A percentile compares a stretch with the other conserved stretches of the same genome.
Evolutionary conservation across 1,139 yeast genomes (phyloP).

Genomic region (Debaryomyces sp.): DNA sequence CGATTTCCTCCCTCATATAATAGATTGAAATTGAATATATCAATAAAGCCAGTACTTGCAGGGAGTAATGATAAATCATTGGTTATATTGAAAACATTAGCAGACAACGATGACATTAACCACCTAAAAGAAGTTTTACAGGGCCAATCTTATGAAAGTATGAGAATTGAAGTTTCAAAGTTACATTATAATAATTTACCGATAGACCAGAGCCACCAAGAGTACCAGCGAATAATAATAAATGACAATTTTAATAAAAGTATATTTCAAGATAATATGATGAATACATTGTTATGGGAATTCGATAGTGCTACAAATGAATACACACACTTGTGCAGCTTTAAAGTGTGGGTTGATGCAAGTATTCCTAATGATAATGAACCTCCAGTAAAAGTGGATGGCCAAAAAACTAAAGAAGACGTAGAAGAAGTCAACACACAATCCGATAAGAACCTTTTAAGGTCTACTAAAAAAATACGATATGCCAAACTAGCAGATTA

Average conservation of each 20-base stretch:
- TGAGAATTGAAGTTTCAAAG: constrained; percentile 29
- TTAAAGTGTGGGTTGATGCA: constrained; percentile 36
- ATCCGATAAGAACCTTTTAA: background rate
- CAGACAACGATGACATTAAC: constrained; percentile 14
- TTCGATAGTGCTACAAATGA: constrained; percentile 19
- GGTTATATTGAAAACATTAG: constrained; percentile 30
- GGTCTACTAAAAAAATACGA: background rate
- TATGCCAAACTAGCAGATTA: constrained; percentile 20
- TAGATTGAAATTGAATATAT: constrained; percentile 31
- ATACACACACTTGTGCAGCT: constrained; percentile 27
- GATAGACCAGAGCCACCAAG: constrained; percentile 20
- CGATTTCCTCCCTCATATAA: constrained; percentile 24
- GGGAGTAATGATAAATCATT: constrained; percentile 20
- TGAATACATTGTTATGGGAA: constrained; percentile 37
- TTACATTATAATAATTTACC: constrained; percentile 31
- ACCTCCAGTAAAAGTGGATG: background rate
- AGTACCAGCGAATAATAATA: constrained; percentile 30
- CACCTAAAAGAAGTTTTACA: constrained; percentile 12
- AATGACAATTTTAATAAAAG: constrained; percentile 31
- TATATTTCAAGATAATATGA: constrained; percentile 20
- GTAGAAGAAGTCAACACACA: constrained; percentile 4
- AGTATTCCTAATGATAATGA: background rate
- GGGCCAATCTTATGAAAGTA: background rate
- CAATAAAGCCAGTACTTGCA: constrained; percentile 18
- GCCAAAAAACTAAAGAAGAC: background rate